A percentile compares a stretch with the other conserved stretches of the same genome.
phyloP scores from a whole-genome alignment of 768 basidiomycete species.

The Panellus pusillus region DNA sequence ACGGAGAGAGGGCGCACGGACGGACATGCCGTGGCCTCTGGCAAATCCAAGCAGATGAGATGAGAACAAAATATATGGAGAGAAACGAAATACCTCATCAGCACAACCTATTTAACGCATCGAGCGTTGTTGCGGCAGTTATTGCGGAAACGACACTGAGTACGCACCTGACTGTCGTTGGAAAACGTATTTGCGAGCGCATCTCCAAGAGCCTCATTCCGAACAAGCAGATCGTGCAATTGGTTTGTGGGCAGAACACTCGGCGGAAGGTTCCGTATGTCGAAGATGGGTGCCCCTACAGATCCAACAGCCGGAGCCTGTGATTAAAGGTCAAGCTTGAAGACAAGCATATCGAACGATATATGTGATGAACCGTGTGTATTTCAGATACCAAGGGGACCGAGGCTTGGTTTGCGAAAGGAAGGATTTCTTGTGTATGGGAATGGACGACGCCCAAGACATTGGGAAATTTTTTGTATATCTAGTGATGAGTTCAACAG shows the following conservation, averaged over 20 bases:
- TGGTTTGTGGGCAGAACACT: slow-evolving; percentile 12
- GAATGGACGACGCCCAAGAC: slow-evolving; percentile 19
- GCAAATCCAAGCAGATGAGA: background rate
- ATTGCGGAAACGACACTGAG: background rate
- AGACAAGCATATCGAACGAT: no score
- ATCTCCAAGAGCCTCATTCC: slow-evolving; percentile 19
- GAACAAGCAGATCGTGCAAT: slow-evolving; percentile 20
- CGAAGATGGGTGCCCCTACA: slow-evolving; percentile 21
- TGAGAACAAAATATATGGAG: no score
- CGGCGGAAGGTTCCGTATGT: slow-evolving; percentile 13
- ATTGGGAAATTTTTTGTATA: slow-evolving; percentile 24
- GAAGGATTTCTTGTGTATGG: slow-evolving; percentile 21
- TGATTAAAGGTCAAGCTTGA: background rate
- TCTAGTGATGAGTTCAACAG: background rate
- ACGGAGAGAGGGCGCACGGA: slow-evolving; percentile 19
- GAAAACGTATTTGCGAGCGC: slow-evolving; percentile 20
- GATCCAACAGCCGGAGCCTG: slow-evolving; percentile 14
- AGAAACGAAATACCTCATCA: slow-evolving; percentile 15
- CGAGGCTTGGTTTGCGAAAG: slow-evolving; percentile 20
- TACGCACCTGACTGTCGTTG: slow-evolving; percentile 8
- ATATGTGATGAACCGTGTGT: slow-evolving; percentile 12
- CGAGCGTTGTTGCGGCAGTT: no score
- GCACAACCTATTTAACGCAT: slow-evolving; percentile 9
- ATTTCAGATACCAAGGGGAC: slow-evolving; percentile 19
- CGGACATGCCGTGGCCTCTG: slow-evolving; percentile 25